Conservation (phyloP, 768 basidiomycete genomes). For the Rhodotorula toruloides region DNA sequence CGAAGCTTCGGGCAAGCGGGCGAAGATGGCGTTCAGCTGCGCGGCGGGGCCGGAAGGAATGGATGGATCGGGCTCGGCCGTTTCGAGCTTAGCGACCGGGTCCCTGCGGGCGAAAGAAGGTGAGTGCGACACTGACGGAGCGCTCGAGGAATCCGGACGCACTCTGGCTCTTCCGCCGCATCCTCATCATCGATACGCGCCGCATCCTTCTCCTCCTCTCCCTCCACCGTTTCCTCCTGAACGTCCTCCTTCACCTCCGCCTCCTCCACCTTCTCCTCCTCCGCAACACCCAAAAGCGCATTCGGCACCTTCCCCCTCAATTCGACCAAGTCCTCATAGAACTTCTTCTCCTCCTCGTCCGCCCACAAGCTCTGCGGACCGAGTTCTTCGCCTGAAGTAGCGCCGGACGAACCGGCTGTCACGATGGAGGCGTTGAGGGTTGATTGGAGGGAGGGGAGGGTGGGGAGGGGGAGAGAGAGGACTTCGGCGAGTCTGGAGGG, state of each 20-base stretch:
- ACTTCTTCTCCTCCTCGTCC: conserved; percentile 90
- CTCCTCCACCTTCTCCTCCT: conserved; percentile 21
- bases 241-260: conserved; percentile 40
- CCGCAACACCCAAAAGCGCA: conserved; percentile 57
- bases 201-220: conserved; percentile 44
- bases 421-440: conserved; percentile 46
- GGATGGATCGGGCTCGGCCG: conserved; percentile 51
- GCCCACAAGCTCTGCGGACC: conserved; percentile 82
- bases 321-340: conserved; percentile 89
- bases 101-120: not conserved
- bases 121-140: not conserved
- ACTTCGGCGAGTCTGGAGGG: conserved; percentile 73
- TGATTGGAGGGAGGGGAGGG: conserved; percentile 70
- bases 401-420: conserved; percentile 42
- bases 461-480: conserved; percentile 73
- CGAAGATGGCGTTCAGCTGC: conserved; percentile 79
- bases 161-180: conserved; percentile 51
- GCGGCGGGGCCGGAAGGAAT: conserved; percentile 84
- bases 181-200: conserved; percentile 50
- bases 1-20: conserved; percentile 88
- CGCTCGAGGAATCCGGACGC: conserved; percentile 39
- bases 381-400: conserved; percentile 55
- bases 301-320: conserved; percentile 85
- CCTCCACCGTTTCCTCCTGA: conserved; percentile 15
- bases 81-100: conserved; percentile 14